These are phyloP conservation scores for Gnomoniopsis sp. DNA, from an alignment of 2,329 filamentous ascomycete genomes.

Conservation along the genomic window DNA sequence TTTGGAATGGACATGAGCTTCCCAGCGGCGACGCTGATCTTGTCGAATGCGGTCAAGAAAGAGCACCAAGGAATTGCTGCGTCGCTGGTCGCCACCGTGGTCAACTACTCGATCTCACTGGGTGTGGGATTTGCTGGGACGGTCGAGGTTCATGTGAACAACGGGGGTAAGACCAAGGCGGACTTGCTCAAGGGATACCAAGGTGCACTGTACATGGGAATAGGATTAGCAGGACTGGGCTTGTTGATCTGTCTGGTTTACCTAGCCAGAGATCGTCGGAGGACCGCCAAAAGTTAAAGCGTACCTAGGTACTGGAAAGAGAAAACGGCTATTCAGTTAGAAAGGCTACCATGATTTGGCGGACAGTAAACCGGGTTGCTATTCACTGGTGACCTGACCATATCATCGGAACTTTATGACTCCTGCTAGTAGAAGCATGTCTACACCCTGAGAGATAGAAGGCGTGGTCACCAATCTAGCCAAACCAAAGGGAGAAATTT, in stretches of 20 bases:
- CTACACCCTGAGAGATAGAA: too few species aligned
- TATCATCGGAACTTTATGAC: too few species aligned
- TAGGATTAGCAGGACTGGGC: conserved; percentile 23
- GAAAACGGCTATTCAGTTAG: not conserved
- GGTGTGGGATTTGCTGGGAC: conserved; percentile 54
- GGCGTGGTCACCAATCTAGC: too few species aligned
- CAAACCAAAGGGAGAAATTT: too few species aligned
- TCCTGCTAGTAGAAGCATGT: too few species aligned
- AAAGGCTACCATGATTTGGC: not conserved
- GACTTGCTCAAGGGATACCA: conserved; percentile 21
- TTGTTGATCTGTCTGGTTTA: conserved; percentile 19
- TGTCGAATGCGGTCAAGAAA: conserved; percentile 38
- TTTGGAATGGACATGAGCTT: conserved; percentile 56
- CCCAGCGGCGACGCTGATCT: conserved; percentile 47
- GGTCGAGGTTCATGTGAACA: conserved; percentile 42
- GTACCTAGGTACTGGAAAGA: not conserved
- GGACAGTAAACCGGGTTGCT: not conserved
- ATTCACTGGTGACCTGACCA: too few species aligned
- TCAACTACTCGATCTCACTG: conserved; percentile 57
- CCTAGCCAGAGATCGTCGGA: conserved; percentile 11
- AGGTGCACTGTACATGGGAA: conserved; percentile 22
- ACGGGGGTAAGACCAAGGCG: conserved; percentile 21
- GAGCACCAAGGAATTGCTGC: conserved; percentile 30
- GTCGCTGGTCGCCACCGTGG: conserved; percentile 51
- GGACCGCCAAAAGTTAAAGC: not conserved